Percentiles rank a stretch among this genome's conserved stretches.
phyloP scores from a whole-genome alignment of 306 rosid species.

The Quercus ilex region DNA sequence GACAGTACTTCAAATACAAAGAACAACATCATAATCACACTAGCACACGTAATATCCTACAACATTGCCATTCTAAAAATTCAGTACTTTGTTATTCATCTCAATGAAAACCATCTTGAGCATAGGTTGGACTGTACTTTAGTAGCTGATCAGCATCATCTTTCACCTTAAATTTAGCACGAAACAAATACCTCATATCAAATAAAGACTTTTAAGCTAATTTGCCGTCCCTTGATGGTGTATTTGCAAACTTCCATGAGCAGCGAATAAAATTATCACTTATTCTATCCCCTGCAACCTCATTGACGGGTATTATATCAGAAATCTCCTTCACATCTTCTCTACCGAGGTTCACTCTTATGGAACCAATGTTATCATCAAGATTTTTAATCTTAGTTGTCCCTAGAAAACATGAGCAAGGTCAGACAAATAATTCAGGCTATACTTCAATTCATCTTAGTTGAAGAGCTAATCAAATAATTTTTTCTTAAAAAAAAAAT shows the following conservation, averaged over 20 bases:
- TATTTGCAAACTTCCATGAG: constrained; percentile 65
- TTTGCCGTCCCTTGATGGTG: constrained; percentile 20
- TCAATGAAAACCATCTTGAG: not conserved
- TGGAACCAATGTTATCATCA: constrained; percentile 40
- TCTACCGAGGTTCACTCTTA: constrained; percentile 40
- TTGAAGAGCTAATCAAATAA: not conserved
- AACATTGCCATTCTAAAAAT: not conserved
- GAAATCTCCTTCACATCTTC: constrained; percentile 52
- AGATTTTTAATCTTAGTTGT: constrained; percentile 65
- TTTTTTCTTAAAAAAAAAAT: too few relatives aligned
- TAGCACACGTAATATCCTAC: not conserved
- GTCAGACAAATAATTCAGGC: not conserved
- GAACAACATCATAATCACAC: not conserved
- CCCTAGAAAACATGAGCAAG: constrained; percentile 28
- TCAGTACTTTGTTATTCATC: not conserved
- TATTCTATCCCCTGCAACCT: constrained; percentile 43
- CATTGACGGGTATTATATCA: constrained; percentile 34
- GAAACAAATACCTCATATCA: not conserved
- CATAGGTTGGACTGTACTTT: not conserved
- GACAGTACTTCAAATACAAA: not conserved
- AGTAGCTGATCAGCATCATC: not conserved
- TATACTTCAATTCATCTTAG: not conserved
- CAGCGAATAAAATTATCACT: constrained; percentile 26
- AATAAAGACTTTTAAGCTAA: not conserved
- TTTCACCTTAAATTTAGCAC: not conserved